These are phyloP conservation scores for Crataegus laevigata DNA, from an alignment of 306 rosid species.

Conservation along the genomic window DNA sequence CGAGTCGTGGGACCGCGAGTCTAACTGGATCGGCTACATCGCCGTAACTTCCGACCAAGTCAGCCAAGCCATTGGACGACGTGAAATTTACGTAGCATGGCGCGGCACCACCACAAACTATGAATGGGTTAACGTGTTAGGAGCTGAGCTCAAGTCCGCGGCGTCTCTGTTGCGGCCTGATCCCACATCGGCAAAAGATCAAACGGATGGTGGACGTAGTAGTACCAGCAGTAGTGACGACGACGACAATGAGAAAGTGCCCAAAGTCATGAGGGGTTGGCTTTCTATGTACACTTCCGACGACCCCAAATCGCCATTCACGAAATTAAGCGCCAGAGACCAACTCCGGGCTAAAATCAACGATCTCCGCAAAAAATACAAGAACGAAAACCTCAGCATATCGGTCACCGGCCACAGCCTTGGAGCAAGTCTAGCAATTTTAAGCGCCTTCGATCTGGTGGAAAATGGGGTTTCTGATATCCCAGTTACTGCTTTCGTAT, in stretches of 20 bases:
- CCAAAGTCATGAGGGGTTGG: constrained; percentile 67
- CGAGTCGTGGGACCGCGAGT: constrained; percentile 62
- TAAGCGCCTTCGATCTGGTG: constrained; percentile 49
- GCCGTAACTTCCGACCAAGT: constrained; percentile 44
- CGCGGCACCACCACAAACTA: constrained; percentile 45
- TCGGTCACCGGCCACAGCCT: constrained; percentile 50
- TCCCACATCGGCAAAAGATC: neutral
- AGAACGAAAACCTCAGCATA: constrained; percentile 44
- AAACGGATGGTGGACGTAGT: neutral
- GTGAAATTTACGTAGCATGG: constrained; percentile 60
- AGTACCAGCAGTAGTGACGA: neutral
- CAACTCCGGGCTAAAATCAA: constrained; percentile 32
- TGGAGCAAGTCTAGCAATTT: constrained; percentile 44
- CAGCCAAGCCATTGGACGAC: constrained; percentile 27
- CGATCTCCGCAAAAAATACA: constrained; percentile 21
- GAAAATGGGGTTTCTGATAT: constrained; percentile 39
- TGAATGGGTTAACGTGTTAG: constrained; percentile 48
- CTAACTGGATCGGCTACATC: constrained; percentile 66
- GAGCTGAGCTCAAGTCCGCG: constrained; percentile 23
- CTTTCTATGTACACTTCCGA: constrained; percentile 44
- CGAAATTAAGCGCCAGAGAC: constrained; percentile 38
- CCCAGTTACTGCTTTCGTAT: constrained; percentile 43
- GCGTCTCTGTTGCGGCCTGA: constrained; percentile 10
- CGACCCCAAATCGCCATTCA: constrained; percentile 38
- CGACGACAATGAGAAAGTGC: constrained; percentile 1